Evolutionary conservation across 306 rosid species (phyloP).

Genomic region (Ormosia semicastrata): DNA sequence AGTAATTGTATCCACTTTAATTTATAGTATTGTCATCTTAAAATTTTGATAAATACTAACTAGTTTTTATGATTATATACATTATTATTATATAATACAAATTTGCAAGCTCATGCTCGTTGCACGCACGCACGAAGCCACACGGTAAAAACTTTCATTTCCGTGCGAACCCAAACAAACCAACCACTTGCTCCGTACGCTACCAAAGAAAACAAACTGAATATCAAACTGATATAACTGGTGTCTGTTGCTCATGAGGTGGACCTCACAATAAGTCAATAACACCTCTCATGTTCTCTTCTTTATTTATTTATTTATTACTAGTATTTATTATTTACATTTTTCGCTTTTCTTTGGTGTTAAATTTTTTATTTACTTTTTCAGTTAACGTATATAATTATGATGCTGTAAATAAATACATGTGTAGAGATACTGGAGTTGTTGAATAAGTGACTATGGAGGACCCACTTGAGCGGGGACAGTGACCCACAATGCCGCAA

Average conservation of each 20-base stretch:
- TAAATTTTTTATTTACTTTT: background rate
- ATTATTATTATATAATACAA: too few relatives aligned
- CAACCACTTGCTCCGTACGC: slow-evolving; percentile 47
- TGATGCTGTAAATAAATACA: background rate
- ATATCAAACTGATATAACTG: slow-evolving; percentile 43
- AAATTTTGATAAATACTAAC: background rate
- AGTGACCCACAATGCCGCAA: slow-evolving; percentile 15
- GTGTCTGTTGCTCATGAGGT: slow-evolving; percentile 38
- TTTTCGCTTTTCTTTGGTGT: background rate
- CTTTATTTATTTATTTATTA: background rate
- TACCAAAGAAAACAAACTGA: slow-evolving; percentile 47
- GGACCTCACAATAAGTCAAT: slow-evolving; percentile 28
- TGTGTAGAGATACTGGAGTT: slow-evolving; percentile 4
- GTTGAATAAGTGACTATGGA: background rate
- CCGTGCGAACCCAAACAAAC: slow-evolving; percentile 19
- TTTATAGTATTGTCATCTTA: too few relatives aligned
- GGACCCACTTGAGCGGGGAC: slow-evolving; percentile 18
- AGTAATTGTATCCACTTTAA: background rate
- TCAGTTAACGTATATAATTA: background rate
- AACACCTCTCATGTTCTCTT: slow-evolving; percentile 5
- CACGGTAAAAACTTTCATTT: slow-evolving; percentile 29
- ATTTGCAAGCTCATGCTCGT: too few relatives aligned
- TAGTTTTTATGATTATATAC: too few relatives aligned
- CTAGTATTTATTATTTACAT: background rate
- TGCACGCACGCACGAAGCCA: background rate